These are phyloP conservation scores for Mesotaenium endlicherianum DNA, from an alignment of 139 green algal genomes.

Conservation along the genomic window DNA sequence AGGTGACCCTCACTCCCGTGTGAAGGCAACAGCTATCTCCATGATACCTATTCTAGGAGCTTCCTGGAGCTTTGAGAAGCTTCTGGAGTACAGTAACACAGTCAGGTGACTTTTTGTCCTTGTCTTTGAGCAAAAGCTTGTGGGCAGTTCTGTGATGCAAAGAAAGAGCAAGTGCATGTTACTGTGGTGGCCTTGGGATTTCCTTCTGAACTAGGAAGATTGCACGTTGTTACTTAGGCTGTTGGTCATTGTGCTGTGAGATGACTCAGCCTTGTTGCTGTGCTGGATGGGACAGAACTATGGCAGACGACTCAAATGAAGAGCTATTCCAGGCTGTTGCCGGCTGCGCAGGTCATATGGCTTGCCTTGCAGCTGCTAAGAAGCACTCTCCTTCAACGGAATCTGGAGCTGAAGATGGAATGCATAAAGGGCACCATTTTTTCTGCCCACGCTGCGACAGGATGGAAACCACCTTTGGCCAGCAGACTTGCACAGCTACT, in stretches of 20 bases:
- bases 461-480: neutral
- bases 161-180: neutral
- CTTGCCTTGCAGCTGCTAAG: neutral
- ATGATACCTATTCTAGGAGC: neutral
- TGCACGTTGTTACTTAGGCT: neutral
- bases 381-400: too few relatives aligned
- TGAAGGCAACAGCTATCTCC: neutral
- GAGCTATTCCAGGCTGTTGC: slow-evolving; percentile 5
- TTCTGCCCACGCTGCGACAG: neutral
- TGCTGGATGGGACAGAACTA: neutral
- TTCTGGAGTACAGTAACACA: neutral
- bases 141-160: neutral
- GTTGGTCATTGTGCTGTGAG: neutral
- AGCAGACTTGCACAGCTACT: neutral
- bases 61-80: neutral
- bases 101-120: neutral
- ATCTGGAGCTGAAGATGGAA: too few relatives aligned
- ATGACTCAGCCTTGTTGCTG: too few relatives aligned
- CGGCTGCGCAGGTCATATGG: neutral
- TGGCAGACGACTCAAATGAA: slow-evolving; percentile 1
- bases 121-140: neutral
- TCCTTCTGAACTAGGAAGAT: neutral
- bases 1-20: neutral
- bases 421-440: too few relatives aligned
- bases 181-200: neutral